phyloP scores from a whole-genome alignment of 2,329 filamentous ascomycete species.

The Meredithiella fracta region DNA sequence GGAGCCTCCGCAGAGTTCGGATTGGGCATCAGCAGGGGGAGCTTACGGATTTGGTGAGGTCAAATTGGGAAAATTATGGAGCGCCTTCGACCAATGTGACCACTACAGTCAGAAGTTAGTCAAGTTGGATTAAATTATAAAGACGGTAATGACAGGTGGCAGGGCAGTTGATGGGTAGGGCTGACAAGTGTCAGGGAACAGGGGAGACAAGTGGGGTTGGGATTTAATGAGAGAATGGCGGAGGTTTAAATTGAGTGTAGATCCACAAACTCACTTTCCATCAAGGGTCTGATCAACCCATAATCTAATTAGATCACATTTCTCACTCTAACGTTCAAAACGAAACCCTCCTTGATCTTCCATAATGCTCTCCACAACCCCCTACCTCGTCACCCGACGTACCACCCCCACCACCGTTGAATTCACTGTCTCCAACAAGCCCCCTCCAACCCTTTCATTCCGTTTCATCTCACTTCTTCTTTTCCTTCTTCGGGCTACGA shows the following conservation, averaged over 20 bases:
- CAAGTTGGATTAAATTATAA: neutral
- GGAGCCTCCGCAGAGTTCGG: slow-evolving; percentile 48
- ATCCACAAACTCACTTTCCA: neutral
- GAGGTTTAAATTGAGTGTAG: no score
- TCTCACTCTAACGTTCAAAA: neutral
- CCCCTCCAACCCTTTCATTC: slow-evolving; percentile 32
- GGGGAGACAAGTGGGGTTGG: neutral
- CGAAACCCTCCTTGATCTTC: slow-evolving; percentile 14
- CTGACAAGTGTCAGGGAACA: neutral
- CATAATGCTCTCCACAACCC: slow-evolving; percentile 43
- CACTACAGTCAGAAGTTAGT: slow-evolving; percentile 38
- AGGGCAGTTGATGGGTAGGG: neutral
- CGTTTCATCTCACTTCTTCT: slow-evolving; percentile 30
- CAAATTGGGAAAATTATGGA: slow-evolving; percentile 32
- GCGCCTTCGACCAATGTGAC: slow-evolving; percentile 41
- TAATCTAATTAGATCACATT: neutral
- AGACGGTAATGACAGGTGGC: neutral
- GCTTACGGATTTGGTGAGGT: slow-evolving; percentile 39
- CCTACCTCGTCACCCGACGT: slow-evolving; percentile 44
- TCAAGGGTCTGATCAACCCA: neutral
- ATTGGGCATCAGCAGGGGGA: slow-evolving; percentile 44
- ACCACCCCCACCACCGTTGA: slow-evolving; percentile 80
- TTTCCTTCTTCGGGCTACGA: slow-evolving; percentile 26
- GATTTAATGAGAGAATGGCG: neutral
- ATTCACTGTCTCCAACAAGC: slow-evolving; percentile 76